Evolutionary conservation across 78 protist species (phyloP).

Genomic region (Dictyostelium brefeldianum): DNA sequence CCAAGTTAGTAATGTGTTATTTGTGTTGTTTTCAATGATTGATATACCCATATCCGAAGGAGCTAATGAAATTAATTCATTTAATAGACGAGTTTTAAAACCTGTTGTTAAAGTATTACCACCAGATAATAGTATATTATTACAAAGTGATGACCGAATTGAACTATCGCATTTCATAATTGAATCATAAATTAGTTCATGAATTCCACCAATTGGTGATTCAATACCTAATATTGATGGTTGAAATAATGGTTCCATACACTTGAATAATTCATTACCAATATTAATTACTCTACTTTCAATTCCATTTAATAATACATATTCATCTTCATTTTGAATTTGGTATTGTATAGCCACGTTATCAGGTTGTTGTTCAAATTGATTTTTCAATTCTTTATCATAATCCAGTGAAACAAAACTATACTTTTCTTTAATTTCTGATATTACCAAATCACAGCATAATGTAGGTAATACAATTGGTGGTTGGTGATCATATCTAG

Average conservation of each 20-base stretch:
- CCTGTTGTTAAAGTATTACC: constrained; percentile 93
- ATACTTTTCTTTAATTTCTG: too few species aligned
- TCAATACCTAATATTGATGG: constrained; percentile 92
- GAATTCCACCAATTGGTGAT: constrained; percentile 93
- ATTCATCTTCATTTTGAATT: too few species aligned
- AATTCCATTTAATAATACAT: neutral
- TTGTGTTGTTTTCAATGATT: constrained; percentile 72
- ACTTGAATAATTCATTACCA: constrained; percentile 91
- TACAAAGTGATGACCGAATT: constrained; percentile 89
- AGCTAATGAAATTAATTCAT: constrained; percentile 84
- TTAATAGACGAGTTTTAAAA: constrained; percentile 86
- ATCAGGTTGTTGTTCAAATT: too few species aligned
- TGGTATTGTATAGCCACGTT: too few species aligned
- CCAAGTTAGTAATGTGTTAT: too few species aligned
- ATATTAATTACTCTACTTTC: constrained; percentile 91
- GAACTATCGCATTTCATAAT: constrained; percentile 94
- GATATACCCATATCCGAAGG: constrained; percentile 94
- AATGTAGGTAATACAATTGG: too few species aligned
- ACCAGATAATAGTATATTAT: constrained; percentile 93
- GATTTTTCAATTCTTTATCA: too few species aligned
- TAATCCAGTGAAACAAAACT: too few species aligned
- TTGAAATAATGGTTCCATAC: constrained; percentile 95
- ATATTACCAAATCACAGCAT: too few species aligned
- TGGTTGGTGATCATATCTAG: too few species aligned
- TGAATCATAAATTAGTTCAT: constrained; percentile 84